These are phyloP conservation scores for Didymella segeticola DNA, from an alignment of 2,329 filamentous ascomycete genomes.

Conservation along the genomic window DNA sequence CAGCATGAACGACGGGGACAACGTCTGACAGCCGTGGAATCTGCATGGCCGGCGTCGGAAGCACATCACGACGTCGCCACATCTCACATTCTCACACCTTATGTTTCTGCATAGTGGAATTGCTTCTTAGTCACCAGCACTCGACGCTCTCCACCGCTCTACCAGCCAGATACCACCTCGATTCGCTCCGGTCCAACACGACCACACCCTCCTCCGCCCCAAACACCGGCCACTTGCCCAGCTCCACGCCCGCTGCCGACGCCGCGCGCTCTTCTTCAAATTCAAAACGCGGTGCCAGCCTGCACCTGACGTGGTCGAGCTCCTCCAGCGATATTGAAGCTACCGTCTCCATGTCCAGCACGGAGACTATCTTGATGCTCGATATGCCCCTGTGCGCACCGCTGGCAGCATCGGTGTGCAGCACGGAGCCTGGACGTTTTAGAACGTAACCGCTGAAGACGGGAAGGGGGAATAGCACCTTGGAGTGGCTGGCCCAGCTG, in stretches of 20 bases:
- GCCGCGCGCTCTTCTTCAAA: constrained; percentile 22
- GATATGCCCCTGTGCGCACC: constrained; percentile 6
- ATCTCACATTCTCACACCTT: too few relatives aligned
- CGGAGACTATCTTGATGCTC: constrained; percentile 25
- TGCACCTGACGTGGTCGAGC: constrained; percentile 27
- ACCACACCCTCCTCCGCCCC: constrained; percentile 41
- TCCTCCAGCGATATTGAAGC: constrained; percentile 21
- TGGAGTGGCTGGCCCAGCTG: constrained; percentile 15
- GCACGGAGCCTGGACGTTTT: not conserved
- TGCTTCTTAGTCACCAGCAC: constrained; percentile 44
- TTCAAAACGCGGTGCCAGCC: constrained; percentile 19
- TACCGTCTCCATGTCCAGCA: constrained; percentile 19
- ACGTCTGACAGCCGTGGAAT: constrained; percentile 33
- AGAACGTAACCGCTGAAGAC: not conserved
- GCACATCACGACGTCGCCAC: too few relatives aligned
- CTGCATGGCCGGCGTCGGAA: constrained; percentile 44
- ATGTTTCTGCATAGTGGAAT: too few relatives aligned
- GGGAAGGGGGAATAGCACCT: not conserved
- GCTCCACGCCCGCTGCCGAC: constrained; percentile 3
- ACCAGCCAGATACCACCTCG: constrained; percentile 41
- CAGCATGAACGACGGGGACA: constrained; percentile 49
- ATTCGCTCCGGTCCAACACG: constrained; percentile 33
- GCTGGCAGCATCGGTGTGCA: not conserved
- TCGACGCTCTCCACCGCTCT: constrained; percentile 46
- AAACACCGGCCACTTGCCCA: constrained; percentile 35